These are phyloP conservation scores for Zygnema circumcarinatum DNA, from an alignment of 139 green algal species.

Conservation along the genomic window DNA sequence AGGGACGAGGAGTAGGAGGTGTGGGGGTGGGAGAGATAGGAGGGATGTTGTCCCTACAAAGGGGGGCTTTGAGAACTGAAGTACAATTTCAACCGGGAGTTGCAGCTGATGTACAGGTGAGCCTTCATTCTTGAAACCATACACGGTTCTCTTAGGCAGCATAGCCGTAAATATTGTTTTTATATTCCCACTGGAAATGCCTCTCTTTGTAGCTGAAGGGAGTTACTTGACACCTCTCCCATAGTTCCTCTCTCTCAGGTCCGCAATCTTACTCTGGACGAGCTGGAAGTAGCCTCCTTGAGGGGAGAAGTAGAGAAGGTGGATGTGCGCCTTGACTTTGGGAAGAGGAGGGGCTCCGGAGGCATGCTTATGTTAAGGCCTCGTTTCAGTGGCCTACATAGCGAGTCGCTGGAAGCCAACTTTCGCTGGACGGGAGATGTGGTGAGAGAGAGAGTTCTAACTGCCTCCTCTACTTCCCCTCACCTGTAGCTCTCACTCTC, in stretches of 20 bases:
- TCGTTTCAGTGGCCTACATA: conserved; percentile 63
- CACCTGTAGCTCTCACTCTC: no score
- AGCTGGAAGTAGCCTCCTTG: conserved; percentile 64
- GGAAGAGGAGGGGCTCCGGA: conserved; percentile 46
- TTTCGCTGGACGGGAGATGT: conserved; percentile 65
- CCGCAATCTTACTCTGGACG: conserved; percentile 59
- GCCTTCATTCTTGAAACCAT: no score
- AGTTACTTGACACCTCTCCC: no score
- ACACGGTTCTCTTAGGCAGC: no score
- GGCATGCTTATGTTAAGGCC: conserved; percentile 38
- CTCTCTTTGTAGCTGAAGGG: no score
- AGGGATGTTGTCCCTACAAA: conserved; percentile 29
- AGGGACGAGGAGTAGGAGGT: neutral
- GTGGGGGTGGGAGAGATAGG: neutral
- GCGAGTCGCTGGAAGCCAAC: conserved; percentile 48
- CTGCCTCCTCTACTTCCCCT: no score
- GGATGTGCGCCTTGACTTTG: conserved; percentile 59
- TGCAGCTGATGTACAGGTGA: neutral
- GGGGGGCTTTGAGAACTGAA: conserved; percentile 12
- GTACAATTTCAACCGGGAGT: conserved; percentile 26
- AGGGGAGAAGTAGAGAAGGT: conserved; percentile 56
- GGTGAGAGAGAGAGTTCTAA: no score
- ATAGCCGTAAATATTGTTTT: no score
- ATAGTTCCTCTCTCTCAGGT: no score
- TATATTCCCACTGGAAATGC: no score